These are phyloP conservation scores for Coprinopsis sp. DNA, from an alignment of 768 basidiomycete genomes.

Conservation along the genomic window DNA sequence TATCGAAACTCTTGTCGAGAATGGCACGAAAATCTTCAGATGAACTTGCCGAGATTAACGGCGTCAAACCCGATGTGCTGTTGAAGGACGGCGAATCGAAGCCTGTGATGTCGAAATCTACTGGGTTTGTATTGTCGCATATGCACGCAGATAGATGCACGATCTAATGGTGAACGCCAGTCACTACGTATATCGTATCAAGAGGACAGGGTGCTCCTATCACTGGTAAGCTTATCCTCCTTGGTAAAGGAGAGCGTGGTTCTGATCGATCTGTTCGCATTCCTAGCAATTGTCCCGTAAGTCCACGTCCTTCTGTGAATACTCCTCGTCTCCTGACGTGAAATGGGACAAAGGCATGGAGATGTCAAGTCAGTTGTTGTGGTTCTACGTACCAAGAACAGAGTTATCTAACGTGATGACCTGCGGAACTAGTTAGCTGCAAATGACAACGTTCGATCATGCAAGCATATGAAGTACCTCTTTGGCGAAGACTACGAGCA, in stretches of 20 bases:
- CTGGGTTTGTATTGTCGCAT: too few species aligned
- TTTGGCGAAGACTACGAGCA: conserved; percentile 35
- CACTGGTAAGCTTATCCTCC: conserved; percentile 28
- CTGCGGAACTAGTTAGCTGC: neutral
- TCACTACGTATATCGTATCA: too few species aligned
- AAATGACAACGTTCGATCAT: conserved; percentile 31
- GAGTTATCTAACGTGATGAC: too few species aligned
- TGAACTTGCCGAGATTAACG: conserved; percentile 35
- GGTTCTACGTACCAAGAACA: too few species aligned
- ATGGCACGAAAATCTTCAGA: conserved; percentile 16
- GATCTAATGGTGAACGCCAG: too few species aligned
- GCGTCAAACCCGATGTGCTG: conserved; percentile 34
- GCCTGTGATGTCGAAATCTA: conserved; percentile 19
- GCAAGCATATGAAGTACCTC: conserved; percentile 34
- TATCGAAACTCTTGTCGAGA: too few species aligned
- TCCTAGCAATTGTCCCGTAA: conserved; percentile 31
- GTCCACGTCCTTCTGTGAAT: neutral
- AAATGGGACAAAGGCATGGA: conserved; percentile 24
- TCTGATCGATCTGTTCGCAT: neutral
- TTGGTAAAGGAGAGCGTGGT: too few species aligned
- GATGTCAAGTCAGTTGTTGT: conserved; percentile 28
- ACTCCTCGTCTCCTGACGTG: neutral
- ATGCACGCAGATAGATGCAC: too few species aligned
- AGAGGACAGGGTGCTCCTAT: conserved; percentile 37
- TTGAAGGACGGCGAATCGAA: neutral